Evolutionary conservation across 768 basidiomycete species (phyloP).

Genomic region (Boletus pseudo-olivaceus): DNA sequence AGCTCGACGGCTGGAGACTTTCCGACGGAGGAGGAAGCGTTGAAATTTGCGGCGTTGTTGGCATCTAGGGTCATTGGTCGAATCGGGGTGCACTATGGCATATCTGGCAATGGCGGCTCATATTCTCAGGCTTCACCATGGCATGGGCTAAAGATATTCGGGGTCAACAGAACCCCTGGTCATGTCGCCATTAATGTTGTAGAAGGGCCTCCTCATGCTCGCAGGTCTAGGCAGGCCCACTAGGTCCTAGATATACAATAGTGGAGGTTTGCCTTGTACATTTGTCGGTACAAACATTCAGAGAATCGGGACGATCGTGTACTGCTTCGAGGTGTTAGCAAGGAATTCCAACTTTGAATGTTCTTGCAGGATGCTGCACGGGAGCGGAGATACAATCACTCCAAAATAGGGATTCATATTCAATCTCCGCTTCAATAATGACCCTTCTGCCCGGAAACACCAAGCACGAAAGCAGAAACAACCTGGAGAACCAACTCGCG

Average conservation of each 20-base stretch:
- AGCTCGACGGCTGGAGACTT: constrained; percentile 22
- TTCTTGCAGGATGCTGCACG: neutral
- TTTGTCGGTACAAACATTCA: neutral
- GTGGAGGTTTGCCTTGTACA: too few relatives aligned
- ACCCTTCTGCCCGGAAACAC: neutral
- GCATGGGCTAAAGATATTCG: constrained; percentile 24
- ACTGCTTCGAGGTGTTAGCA: too few relatives aligned
- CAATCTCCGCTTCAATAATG: constrained; percentile 4
- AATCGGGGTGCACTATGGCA: constrained; percentile 25
- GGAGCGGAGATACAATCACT: constrained; percentile 6
- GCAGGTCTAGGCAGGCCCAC: constrained; percentile 12
- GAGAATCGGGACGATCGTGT: too few relatives aligned
- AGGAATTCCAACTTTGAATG: neutral
- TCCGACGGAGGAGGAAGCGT: constrained; percentile 47
- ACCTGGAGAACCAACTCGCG: constrained; percentile 3
- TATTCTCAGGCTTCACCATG: constrained; percentile 40
- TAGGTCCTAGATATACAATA: neutral
- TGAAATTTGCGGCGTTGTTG: constrained; percentile 48
- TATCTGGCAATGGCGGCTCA: constrained; percentile 22
- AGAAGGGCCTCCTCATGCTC: neutral
- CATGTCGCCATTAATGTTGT: neutral
- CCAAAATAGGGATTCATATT: neutral
- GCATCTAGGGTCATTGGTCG: constrained; percentile 40
- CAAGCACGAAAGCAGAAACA: neutral
- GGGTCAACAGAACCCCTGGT: neutral